Evolutionary conservation across 495 filamentous ascomycete genomes (phyloP), one percentile per base, ranked within the genome.

Genomic region (Talaromyces proteolyticus): DNA sequence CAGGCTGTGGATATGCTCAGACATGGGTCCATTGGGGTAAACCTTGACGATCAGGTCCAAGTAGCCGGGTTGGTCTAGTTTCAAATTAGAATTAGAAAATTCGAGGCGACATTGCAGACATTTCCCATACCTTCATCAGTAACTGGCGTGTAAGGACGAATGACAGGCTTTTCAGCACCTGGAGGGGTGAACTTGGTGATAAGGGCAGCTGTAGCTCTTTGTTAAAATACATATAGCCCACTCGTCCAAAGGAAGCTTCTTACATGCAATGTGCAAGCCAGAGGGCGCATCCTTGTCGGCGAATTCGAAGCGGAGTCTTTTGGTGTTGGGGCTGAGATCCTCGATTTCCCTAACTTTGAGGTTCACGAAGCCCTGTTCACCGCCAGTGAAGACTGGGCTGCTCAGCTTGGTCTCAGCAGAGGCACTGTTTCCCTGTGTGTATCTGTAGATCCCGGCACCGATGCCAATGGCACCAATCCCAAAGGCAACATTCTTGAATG

Each of bases 21-120:
- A 90, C 94, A 98, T 97, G 40, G 89, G 86, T 17, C 93, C 93
- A 58, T 81, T 75, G 53, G 86, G 83, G 73, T 98, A 98, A 59
- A 75, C 76, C 77, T 98, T 98, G 63, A 98, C 81, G 29, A 97
- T 63, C 37, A 98, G 81, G 56, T 97, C 93, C 24, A 98, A 68
- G 70, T 84, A 84, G 44, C 93, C 93, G 57, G 78, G 78, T 40
- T 74, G 66, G 48, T 87, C 88, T 85, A 49, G 21, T n/a, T n/a
- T 39, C 50, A 6, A n/a, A 40, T 17, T 19, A 42, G 46, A 26
- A 17, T 42, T 8, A 3, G 19, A 24, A 29, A 21, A 17, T 11
- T 10, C 36, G 43, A 12, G 24, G 38, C 16, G 17, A 7, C 17
- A 50, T 2, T 34, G 16, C 7, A 14, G 7, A 25, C 20, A 26